A percentile compares a stretch with the other conserved stretches of the same genome.
phyloP scores from a whole-genome alignment of 2,329 filamentous ascomycete species.

The Canariomyces notabilis region DNA sequence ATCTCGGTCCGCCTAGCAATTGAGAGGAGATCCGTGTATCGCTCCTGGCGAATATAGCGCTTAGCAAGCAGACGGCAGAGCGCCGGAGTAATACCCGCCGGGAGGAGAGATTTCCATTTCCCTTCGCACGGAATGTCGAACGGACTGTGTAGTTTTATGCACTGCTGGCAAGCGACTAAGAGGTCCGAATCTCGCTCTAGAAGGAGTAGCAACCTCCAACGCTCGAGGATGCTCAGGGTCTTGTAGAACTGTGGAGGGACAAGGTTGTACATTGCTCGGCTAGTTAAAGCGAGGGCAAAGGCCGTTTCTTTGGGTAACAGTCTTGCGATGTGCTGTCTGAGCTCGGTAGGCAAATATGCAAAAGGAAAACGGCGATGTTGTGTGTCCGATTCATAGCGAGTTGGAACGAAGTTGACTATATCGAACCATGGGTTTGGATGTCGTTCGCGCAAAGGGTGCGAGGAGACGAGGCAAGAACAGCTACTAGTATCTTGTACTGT shows the following conservation, averaged over 20 bases:
- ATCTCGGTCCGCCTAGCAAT: not conserved
- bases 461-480: too few species aligned
- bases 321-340: not conserved
- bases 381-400: not conserved
- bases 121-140: not conserved
- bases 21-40: not conserved
- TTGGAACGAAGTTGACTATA: not conserved
- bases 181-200: slow-evolving; percentile 2
- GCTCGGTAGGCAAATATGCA: not conserved
- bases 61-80: slow-evolving; percentile 4
- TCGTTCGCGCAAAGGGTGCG: too few species aligned
- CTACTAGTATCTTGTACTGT: too few species aligned
- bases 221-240: not conserved
- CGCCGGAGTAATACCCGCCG: not conserved
- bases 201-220: slow-evolving; percentile 3
- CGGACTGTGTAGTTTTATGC: not conserved
- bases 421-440: slow-evolving; percentile 1
- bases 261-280: not conserved
- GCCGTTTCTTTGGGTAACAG: slow-evolving; percentile 1
- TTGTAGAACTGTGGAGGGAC: not conserved
- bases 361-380: not conserved
- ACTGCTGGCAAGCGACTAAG: slow-evolving; percentile 5
- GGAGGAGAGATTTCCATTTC: not conserved
- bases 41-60: not conserved
- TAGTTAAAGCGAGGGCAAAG: not conserved